These are phyloP conservation scores for Coemansia umbellata DNA, from an alignment of 192 early-diverging fungal species.

Conservation along the genomic window DNA sequence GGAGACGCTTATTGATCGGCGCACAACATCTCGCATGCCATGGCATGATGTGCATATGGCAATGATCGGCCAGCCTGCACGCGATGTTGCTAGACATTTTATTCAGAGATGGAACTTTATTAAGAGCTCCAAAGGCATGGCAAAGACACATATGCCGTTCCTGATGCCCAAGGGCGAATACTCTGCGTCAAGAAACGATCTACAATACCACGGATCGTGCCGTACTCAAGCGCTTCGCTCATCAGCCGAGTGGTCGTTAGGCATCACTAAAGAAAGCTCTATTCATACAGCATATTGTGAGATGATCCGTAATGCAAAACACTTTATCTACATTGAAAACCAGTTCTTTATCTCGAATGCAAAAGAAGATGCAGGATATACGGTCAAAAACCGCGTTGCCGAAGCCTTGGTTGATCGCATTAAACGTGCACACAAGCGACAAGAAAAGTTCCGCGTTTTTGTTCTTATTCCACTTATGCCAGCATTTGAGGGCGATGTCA, in stretches of 20 bases:
- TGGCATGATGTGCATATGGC: constrained; percentile 85
- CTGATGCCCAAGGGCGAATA: constrained; percentile 68
- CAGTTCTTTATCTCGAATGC: constrained; percentile 79
- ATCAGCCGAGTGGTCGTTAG: constrained; percentile 63
- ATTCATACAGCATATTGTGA: constrained; percentile 79
- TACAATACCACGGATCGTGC: constrained; percentile 58
- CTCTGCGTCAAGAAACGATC: constrained; percentile 54
- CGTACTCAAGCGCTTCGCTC: constrained; percentile 66
- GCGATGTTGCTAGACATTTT: constrained; percentile 80
- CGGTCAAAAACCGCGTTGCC: constrained; percentile 80
- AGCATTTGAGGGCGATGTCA: constrained; percentile 79
- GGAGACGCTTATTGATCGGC: constrained; percentile 51
- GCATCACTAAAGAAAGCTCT: constrained; percentile 63
- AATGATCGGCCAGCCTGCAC: constrained; percentile 72
- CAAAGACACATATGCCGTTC: constrained; percentile 56
- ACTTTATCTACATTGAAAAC: constrained; percentile 89
- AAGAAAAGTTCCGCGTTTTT: constrained; percentile 71
- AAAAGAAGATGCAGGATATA: constrained; percentile 46
- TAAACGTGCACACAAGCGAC: constrained; percentile 61
- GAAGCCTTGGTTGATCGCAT: constrained; percentile 73
- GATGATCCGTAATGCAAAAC: constrained; percentile 65
- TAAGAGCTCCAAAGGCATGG: constrained; percentile 66
- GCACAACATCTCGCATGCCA: constrained; percentile 68
- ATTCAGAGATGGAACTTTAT: constrained; percentile 87
- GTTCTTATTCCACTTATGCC: constrained; percentile 81